Percentiles rank a stretch among this genome's conserved stretches.
Conservation (phyloP, 495 filamentous ascomycete species). For the Aspergillus bertholletiae region DNA sequence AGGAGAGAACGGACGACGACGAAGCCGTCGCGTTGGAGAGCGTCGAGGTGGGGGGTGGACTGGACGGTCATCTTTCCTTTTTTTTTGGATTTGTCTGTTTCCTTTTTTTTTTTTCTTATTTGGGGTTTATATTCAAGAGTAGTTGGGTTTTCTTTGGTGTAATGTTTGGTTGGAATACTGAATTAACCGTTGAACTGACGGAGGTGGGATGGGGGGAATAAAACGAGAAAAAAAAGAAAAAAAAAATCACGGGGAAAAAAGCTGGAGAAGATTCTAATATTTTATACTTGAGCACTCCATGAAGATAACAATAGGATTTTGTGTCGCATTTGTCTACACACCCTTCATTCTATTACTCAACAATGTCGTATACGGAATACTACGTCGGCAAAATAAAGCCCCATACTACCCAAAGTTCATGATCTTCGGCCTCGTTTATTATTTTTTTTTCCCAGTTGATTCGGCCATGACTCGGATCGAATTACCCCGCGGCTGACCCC, state of each 20-base stretch:
- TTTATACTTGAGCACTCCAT: neutral
- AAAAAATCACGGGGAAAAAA: neutral
- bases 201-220: neutral
- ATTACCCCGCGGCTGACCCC: neutral
- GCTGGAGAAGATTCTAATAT: neutral
- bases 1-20: slow-evolving; percentile 47
- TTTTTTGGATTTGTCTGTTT: neutral
- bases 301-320: neutral
- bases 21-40: slow-evolving; percentile 48
- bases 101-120: too few relatives aligned
- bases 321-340: neutral
- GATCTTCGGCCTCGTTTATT: too few relatives aligned
- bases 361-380: slow-evolving; percentile 7
- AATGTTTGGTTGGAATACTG: neutral
- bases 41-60: slow-evolving; percentile 32
- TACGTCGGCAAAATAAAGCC: slow-evolving; percentile 1
- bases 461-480: too few relatives aligned
- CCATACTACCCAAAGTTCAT: too few relatives aligned
- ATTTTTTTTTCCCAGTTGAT: too few relatives aligned
- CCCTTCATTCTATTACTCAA: slow-evolving; percentile 1
- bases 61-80: slow-evolving; percentile 1
- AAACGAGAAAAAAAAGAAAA: too few relatives aligned
- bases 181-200: neutral
- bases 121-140: too few relatives aligned
- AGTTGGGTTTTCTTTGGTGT: too few relatives aligned